These are phyloP conservation scores for Chionographis japonica DNA, from an alignment of 106 monocot species.

Conservation along the genomic window DNA sequence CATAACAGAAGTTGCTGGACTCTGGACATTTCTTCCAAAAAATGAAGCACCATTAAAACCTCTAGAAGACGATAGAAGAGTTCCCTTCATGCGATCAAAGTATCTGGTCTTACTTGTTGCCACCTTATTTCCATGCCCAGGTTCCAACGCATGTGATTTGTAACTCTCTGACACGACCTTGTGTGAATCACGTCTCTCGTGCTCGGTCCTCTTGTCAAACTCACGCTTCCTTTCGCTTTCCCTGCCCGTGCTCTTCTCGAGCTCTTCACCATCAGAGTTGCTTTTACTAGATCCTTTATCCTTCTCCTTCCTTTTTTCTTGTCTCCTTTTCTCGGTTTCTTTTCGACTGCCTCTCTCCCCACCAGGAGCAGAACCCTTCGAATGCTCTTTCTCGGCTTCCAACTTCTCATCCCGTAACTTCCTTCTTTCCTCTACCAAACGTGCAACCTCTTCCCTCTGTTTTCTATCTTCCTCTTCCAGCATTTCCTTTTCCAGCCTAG, in stretches of 20 bases:
- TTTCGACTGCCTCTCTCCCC: constrained; percentile 15
- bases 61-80: constrained; percentile 63
- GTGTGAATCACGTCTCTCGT: constrained; percentile 32
- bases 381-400: constrained; percentile 26
- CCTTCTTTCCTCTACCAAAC: constrained; percentile 42
- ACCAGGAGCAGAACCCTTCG: background rate
- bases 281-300: constrained; percentile 66
- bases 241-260: constrained; percentile 23
- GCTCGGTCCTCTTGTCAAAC: constrained; percentile 20
- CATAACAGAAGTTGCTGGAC: constrained; percentile 23
- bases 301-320: constrained; percentile 40
- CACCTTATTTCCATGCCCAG: constrained; percentile 19
- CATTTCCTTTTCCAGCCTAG: constrained; percentile 46
- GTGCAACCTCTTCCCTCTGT: constrained; percentile 45
- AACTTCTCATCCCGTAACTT: constrained; percentile 32
- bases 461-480: constrained; percentile 50
- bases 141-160: constrained; percentile 24
- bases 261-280: constrained; percentile 82
- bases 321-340: constrained; percentile 26
- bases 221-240: constrained; percentile 38
- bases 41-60: constrained; percentile 56
- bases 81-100: constrained; percentile 62
- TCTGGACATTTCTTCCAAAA: constrained; percentile 58
- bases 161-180: constrained; percentile 18
- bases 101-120: constrained; percentile 42